Base-by-base conservation (phyloP, 345 rosid species). In the Cardiospermum halicacabum region DNA sequence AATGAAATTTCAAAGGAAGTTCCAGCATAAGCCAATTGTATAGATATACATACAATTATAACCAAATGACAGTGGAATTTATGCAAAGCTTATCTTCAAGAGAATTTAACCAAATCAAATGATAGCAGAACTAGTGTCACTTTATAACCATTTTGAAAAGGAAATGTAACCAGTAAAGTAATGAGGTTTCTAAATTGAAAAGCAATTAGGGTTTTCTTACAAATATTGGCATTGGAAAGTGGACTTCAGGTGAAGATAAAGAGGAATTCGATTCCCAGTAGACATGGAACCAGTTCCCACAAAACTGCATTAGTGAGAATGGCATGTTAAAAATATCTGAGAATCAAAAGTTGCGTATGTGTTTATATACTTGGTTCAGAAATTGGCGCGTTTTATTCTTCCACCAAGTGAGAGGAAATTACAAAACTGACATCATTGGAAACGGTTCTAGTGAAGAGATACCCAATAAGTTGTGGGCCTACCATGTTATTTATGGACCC, bases 201-300 rank as follows among this genome's bases (percentile, higher is more conserved):
- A 22, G 45, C n/a, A n/a, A n/a, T n/a, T n/a, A n/a, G n/a, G n/a
- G n/a, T n/a, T n/a, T n/a, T n/a, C n/a, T n/a, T n/a, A n/a, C n/a
- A n/a, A n/a, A n/a, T n/a, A n/a, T n/a, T n/a, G n/a, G 5, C 58
- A 64, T 24, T 64, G 10, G 34, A 51, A 10, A 56, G 25, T 51
- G 27, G 55, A 18, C 27, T 47, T 11, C 16, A 11, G 28, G 49
- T 55, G 39, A 18, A 43, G 58, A 21, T 15, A 16, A 11, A 18
- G 42, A 39, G 54, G 67, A 63, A 45, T 71, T 56, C 18, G 51
- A 60, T 31, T 53, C 63, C 48, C 56, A 32, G n/a, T 13, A 9
- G 25, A 64, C 48, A 21, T 37, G 5, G 31, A 48, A 39, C 49
- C 47, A 40, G n/a, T n/a, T n/a, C n/a, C n/a, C n/a, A 54, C 43